These are phyloP conservation scores for Calonectria pauciramosa DNA, from an alignment of 2,329 filamentous ascomycete genomes.

Conservation along the genomic window DNA sequence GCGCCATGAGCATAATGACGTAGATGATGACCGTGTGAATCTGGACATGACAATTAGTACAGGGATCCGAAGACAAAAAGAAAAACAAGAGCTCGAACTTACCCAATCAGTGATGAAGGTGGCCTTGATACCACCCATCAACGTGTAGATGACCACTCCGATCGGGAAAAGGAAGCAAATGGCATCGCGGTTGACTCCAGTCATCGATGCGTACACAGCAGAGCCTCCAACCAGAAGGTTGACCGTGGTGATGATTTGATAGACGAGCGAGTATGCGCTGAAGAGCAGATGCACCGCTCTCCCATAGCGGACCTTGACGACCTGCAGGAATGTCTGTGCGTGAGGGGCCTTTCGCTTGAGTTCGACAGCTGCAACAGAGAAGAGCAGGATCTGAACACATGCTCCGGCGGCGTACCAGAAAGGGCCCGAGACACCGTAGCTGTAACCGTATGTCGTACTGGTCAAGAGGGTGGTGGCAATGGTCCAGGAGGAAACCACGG, in stretches of 20 bases:
- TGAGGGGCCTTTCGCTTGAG: constrained; percentile 25
- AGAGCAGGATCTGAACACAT: constrained; percentile 21
- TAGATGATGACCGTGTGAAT: constrained; percentile 25
- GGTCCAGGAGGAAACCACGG: constrained; percentile 27
- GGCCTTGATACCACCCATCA: constrained; percentile 28
- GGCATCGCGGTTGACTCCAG: constrained; percentile 26
- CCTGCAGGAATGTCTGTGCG: constrained; percentile 20
- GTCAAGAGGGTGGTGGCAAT: constrained; percentile 24
- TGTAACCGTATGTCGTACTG: constrained; percentile 21
- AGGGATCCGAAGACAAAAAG: no score
- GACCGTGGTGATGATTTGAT: constrained; percentile 26
- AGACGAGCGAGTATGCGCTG: constrained; percentile 21
- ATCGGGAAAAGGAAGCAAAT: constrained; percentile 28
- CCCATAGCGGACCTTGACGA: constrained; percentile 22
- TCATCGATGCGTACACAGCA: constrained; percentile 26
- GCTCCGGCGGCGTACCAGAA: constrained; percentile 28
- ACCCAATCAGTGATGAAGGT: constrained; percentile 28
- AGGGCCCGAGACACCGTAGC: constrained; percentile 19
- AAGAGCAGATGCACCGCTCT: constrained; percentile 20
- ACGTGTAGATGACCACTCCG: constrained; percentile 22
- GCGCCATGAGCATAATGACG: constrained; percentile 22
- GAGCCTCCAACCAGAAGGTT: constrained; percentile 27
- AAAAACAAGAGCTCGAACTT: background rate
- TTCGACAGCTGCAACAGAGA: constrained; percentile 23
- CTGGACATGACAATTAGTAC: background rate